phyloP scores from a whole-genome alignment of 495 filamentous ascomycete genomes.

The Echria macrotheca region DNA sequence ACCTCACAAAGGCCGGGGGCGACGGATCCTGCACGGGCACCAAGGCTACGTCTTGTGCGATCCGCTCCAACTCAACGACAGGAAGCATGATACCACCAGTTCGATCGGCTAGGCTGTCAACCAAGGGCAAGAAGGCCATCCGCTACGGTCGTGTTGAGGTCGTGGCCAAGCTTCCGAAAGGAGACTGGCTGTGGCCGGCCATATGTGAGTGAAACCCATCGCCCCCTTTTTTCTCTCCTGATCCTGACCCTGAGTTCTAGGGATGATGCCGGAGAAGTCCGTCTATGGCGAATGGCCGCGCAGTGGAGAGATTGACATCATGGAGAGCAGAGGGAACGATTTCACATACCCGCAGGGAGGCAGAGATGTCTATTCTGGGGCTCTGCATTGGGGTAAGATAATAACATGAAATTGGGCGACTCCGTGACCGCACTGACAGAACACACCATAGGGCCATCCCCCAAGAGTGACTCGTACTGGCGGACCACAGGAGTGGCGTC shows the following conservation, averaged over 20 bases:
- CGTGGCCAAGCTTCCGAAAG: slow-evolving; percentile 37
- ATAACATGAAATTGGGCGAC: not conserved
- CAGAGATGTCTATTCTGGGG: no score
- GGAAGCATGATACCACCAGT: slow-evolving; percentile 37
- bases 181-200: slow-evolving; percentile 42
- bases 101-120: slow-evolving; percentile 34
- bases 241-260: no score
- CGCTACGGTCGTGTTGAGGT: slow-evolving; percentile 41
- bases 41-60: slow-evolving; percentile 22
- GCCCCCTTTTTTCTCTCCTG: no score
- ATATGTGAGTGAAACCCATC: no score
- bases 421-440: not conserved
- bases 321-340: slow-evolving; percentile 22
- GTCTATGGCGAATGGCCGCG: slow-evolving; percentile 33
- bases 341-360: slow-evolving; percentile 13
- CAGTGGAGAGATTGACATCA: slow-evolving; percentile 32
- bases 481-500: no score
- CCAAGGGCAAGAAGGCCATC: slow-evolving; percentile 35
- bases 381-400: slow-evolving; percentile 27
- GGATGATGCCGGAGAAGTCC: slow-evolving; percentile 37
- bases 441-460: not conserved
- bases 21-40: slow-evolving; percentile 32
- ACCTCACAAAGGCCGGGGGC: slow-evolving; percentile 32
- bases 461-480: slow-evolving; percentile 46
- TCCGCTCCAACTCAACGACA: slow-evolving; percentile 29